These are phyloP conservation scores for Coniosporium apollinis DNA, from an alignment of 495 filamentous ascomycete species.

Conservation along the genomic window DNA sequence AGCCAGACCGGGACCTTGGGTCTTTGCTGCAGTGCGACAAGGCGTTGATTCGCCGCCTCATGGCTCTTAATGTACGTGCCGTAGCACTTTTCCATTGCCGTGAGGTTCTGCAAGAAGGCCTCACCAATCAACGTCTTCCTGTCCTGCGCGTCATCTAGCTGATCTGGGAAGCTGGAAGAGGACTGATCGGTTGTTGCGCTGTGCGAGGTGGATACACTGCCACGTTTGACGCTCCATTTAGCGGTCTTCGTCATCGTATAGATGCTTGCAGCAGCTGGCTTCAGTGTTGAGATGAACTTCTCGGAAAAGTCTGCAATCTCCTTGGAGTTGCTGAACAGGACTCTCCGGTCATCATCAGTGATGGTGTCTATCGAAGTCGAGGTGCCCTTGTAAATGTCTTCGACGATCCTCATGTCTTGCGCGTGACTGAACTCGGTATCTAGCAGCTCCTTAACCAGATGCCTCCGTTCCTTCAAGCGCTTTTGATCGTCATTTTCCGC, in stretches of 20 bases:
- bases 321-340: constrained; percentile 78
- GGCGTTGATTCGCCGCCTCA: constrained; percentile 62
- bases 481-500: constrained; percentile 40
- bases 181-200: constrained; percentile 25
- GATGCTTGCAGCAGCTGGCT: constrained; percentile 53
- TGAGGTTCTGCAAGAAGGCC: constrained; percentile 57
- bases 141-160: constrained; percentile 49
- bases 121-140: constrained; percentile 58
- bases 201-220: constrained; percentile 29
- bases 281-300: constrained; percentile 58
- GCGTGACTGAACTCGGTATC: constrained; percentile 81
- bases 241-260: constrained; percentile 47
- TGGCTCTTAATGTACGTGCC: constrained; percentile 75
- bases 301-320: constrained; percentile 73
- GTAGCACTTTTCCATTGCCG: constrained; percentile 69
- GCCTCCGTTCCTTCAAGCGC: constrained; percentile 45
- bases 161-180: constrained; percentile 5
- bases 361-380: constrained; percentile 65
- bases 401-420: constrained; percentile 86
- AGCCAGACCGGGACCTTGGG: constrained; percentile 75
- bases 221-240: constrained; percentile 39
- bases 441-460: constrained; percentile 77
- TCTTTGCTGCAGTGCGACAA: constrained; percentile 54
- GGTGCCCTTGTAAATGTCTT: constrained; percentile 95
- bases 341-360: constrained; percentile 66